Conservation (phyloP, 345 rosid species). For the Lepidium aucheri region DNA sequence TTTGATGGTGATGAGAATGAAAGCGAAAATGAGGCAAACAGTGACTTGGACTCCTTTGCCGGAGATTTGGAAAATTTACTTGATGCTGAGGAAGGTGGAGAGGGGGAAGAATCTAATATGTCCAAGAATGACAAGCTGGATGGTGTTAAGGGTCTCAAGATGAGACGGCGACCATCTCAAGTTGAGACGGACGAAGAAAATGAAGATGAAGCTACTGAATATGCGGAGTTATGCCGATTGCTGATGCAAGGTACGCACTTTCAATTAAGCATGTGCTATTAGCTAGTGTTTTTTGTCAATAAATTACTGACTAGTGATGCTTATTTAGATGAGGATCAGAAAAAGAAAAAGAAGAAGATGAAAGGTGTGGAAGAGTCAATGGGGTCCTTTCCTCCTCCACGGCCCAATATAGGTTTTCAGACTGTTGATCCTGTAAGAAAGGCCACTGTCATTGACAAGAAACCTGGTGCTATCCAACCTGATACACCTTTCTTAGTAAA, state of each 20-base stretch:
- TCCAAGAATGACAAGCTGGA: slow-evolving; percentile 63
- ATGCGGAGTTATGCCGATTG: slow-evolving; percentile 77
- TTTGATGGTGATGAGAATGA: slow-evolving; percentile 75
- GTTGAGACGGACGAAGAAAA: slow-evolving; percentile 85
- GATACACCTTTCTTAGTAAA: slow-evolving; percentile 33
- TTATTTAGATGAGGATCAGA: slow-evolving; percentile 62
- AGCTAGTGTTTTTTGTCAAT: background rate
- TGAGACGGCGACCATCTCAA: slow-evolving; percentile 73
- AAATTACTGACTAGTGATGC: slow-evolving; percentile 3
- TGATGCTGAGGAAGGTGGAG: slow-evolving; percentile 92
- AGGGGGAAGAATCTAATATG: slow-evolving; percentile 61
- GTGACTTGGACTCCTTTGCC: slow-evolving; percentile 98
- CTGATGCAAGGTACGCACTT: slow-evolving; percentile 83
- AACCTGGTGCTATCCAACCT: slow-evolving; percentile 29
- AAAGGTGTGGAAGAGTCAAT: slow-evolving; percentile 36
- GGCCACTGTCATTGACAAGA: slow-evolving; percentile 38
- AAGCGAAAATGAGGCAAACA: slow-evolving; percentile 88
- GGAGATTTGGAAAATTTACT: slow-evolving; percentile 96
- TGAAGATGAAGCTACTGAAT: slow-evolving; percentile 97
- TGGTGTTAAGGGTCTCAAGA: slow-evolving; percentile 83
- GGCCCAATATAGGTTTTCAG: slow-evolving; percentile 36
- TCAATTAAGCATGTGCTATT: slow-evolving; percentile 2
- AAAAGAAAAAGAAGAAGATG: slow-evolving; percentile 73
- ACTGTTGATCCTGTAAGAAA: slow-evolving; percentile 47
- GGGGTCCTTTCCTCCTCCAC: slow-evolving; percentile 36